Evolutionary conservation across 257 asterid genomes (phyloP).

Genomic region (Fraxinus excelsior): DNA sequence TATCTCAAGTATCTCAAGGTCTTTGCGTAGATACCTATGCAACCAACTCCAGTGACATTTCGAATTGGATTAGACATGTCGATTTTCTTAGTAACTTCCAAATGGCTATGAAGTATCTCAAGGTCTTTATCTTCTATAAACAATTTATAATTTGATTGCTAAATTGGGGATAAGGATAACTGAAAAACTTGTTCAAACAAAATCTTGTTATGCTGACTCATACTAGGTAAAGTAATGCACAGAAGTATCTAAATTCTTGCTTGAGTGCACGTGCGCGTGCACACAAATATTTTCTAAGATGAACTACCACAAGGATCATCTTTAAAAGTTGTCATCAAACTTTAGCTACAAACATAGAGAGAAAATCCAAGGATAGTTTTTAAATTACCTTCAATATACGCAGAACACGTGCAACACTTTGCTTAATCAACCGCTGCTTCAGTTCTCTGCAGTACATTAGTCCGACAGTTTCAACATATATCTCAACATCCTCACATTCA

Average conservation of each 20-base stretch:
- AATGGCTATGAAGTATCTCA: background rate
- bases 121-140: background rate
- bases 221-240: background rate
- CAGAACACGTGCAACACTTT: constrained; percentile 76
- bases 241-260: background rate
- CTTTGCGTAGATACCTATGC: background rate
- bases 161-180: background rate
- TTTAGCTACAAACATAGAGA: background rate
- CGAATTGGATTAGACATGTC: background rate
- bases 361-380: background rate
- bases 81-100: background rate
- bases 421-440: constrained; percentile 89
- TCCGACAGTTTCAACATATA: constrained; percentile 90
- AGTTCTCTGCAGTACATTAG: constrained; percentile 84
- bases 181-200: background rate
- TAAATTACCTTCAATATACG: constrained; percentile 78
- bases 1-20: no score
- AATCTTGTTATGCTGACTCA: background rate
- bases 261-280: no score
- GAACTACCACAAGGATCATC: constrained; percentile 3
- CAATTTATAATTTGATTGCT: background rate
- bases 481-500: constrained; percentile 92
- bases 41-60: background rate
- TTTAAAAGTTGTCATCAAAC: background rate
- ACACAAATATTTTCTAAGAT: background rate